Evolutionary conservation across 495 filamentous ascomycete genomes (phyloP).

Genomic region (Cercophora sp.): DNA sequence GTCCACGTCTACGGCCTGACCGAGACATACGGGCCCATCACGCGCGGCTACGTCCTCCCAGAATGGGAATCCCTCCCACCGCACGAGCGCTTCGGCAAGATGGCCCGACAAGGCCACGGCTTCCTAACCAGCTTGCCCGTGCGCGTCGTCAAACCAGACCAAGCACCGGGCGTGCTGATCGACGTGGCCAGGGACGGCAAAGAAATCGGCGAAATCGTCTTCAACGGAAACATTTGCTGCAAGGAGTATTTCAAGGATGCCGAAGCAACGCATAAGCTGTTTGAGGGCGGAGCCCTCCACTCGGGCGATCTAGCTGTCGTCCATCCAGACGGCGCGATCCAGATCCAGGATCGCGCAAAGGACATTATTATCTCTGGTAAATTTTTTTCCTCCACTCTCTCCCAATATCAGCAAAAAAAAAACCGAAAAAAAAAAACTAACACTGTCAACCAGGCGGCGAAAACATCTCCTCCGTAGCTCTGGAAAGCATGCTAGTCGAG

Average conservation of each 20-base stretch:
- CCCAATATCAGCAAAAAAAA: neutral
- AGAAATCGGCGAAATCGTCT: conserved; percentile 93
- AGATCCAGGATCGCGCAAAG: conserved; percentile 92
- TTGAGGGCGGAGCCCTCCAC: conserved; percentile 80
- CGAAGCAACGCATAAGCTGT: conserved; percentile 82
- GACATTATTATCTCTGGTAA: conserved; percentile 97
- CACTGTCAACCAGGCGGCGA: conserved; percentile 66
- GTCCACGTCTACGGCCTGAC: conserved; percentile 96
- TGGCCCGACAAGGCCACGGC: conserved; percentile 90
- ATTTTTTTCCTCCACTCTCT: conserved; percentile 13
- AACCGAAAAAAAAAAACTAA: conserved; percentile 6
- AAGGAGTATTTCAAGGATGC: conserved; percentile 89
- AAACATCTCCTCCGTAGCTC: conserved; percentile 90
- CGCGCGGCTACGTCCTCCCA: conserved; percentile 83
- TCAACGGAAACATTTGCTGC: conserved; percentile 85
- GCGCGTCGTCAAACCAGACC: conserved; percentile 76
- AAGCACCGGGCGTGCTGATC: conserved; percentile 56
- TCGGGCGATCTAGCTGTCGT: conserved; percentile 90
- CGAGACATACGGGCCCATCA: conserved; percentile 95
- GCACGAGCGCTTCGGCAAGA: conserved; percentile 73
- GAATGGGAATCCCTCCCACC: conserved; percentile 67
- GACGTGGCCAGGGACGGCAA: conserved; percentile 78
- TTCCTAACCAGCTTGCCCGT: conserved; percentile 80
- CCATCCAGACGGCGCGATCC: conserved; percentile 82
- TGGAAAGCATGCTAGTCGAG: conserved; percentile 86